Evolutionary conservation across 1,284 basidiomycete species (phyloP).

Genomic region (Boletus subluridellus): DNA sequence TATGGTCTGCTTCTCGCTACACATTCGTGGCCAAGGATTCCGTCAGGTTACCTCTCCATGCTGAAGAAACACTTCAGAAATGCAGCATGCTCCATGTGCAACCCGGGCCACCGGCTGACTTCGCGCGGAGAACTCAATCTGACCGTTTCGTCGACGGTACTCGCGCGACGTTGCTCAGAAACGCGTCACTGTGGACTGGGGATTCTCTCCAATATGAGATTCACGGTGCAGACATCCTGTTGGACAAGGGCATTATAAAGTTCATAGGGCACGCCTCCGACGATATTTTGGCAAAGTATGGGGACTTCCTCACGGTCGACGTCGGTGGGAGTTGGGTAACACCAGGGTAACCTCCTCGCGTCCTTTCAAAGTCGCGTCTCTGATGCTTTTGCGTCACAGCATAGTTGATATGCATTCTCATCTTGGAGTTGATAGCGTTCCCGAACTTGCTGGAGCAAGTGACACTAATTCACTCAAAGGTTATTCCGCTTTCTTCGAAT

Average conservation of each 20-base stretch:
- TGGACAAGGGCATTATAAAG: constrained; percentile 48
- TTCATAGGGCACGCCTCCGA: constrained; percentile 38
- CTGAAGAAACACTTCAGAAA: constrained; percentile 28
- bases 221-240: constrained; percentile 44
- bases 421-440: constrained; percentile 51
- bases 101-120: constrained; percentile 35
- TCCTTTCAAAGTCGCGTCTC: neutral
- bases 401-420: constrained; percentile 68
- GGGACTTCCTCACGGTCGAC: constrained; percentile 36
- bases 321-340: constrained; percentile 48
- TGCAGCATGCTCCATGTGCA: constrained; percentile 28
- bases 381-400: constrained; percentile 7
- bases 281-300: constrained; percentile 23
- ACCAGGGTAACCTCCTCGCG: constrained; percentile 35
- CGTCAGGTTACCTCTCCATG: constrained; percentile 27
- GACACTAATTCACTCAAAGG: constrained; percentile 47
- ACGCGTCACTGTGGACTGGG: constrained; percentile 73
- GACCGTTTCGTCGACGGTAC: constrained; percentile 62
- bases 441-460: constrained; percentile 41
- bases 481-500: constrained; percentile 1
- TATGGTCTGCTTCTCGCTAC: constrained; percentile 21
- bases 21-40: neutral
- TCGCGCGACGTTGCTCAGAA: constrained; percentile 53
- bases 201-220: constrained; percentile 51
- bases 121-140: constrained; percentile 44